Percentiles rank a stretch among this genome's conserved stretches.
Evolutionary conservation across 2,329 filamentous ascomycete genomes (phyloP).

Genomic region (Xylaria sp.): DNA sequence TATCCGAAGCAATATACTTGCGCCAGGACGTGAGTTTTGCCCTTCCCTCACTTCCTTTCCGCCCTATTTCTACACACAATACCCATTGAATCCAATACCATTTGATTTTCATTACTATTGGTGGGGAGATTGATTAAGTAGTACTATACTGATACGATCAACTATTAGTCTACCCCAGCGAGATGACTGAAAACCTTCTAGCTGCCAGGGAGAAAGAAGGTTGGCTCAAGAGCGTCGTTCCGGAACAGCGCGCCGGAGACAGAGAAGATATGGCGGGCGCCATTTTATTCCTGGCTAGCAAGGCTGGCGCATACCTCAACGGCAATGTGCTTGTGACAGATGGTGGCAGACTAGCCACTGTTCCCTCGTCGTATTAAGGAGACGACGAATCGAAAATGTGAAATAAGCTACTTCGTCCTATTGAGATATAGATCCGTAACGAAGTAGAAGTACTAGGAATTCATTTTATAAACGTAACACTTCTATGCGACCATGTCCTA

Average conservation of each 20-base stretch:
- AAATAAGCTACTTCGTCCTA: neutral
- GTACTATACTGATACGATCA: neutral
- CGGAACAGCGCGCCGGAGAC: conserved; percentile 42
- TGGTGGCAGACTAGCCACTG: conserved; percentile 58
- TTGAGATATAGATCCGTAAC: neutral
- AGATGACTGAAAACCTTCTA: conserved; percentile 56
- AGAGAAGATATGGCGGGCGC: conserved; percentile 65
- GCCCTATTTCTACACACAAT: neutral
- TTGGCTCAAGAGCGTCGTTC: conserved; percentile 42
- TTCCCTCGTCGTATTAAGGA: conserved; percentile 42
- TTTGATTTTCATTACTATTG: neutral
- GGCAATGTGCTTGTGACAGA: conserved; percentile 64
- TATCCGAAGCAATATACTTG: conserved; percentile 54
- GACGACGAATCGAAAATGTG: neutral
- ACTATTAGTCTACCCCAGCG: conserved; percentile 56
- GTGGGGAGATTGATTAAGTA: neutral
- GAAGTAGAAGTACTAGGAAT: no score
- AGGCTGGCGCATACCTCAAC: conserved; percentile 65
- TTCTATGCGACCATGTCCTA: neutral
- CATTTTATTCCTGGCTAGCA: conserved; percentile 62
- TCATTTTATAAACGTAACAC: neutral
- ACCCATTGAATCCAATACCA: no score
- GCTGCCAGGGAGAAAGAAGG: conserved; percentile 35
- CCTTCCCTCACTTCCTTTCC: neutral
- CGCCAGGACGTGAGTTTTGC: conserved; percentile 45